A percentile compares a stretch with the other conserved stretches of the same genome.
Conservation (phyloP, 2,329 filamentous ascomycete genomes). For the Fusarium zealandicum region DNA sequence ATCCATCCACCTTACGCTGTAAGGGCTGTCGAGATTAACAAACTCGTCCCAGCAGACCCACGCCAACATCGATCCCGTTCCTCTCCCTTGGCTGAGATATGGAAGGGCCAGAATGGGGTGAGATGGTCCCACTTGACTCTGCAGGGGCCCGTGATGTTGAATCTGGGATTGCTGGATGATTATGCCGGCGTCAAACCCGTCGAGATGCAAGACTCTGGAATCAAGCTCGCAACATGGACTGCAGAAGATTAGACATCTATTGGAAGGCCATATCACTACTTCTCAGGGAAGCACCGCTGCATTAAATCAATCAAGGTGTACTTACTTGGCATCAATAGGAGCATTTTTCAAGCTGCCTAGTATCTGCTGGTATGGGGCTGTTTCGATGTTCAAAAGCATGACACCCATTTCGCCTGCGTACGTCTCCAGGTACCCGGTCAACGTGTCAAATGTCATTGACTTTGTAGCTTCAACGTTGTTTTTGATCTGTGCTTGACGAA, state of each 20-base stretch:
- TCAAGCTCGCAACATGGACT: constrained; percentile 23
- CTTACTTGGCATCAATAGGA: background rate
- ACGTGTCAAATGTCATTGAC: constrained; percentile 24
- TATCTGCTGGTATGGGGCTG: constrained; percentile 12
- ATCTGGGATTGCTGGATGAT: constrained; percentile 28
- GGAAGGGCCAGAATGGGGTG: constrained; percentile 26
- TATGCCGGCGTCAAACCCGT: constrained; percentile 26
- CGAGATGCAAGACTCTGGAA: constrained; percentile 25
- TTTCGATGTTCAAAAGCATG: constrained; percentile 29
- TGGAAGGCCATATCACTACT: no score
- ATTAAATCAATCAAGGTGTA: background rate
- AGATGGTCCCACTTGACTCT: constrained; percentile 14
- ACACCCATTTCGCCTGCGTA: constrained; percentile 28
- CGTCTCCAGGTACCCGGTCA: constrained; percentile 23
- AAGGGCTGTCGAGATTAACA: constrained; percentile 26
- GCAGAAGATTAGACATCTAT: background rate
- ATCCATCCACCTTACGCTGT: constrained; percentile 24
- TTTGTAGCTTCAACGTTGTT: constrained; percentile 26
- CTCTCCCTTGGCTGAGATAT: constrained; percentile 13
- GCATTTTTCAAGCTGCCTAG: constrained; percentile 6
- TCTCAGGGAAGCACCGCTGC: no score
- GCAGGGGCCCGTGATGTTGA: constrained; percentile 19
- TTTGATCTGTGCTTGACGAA: constrained; percentile 22
- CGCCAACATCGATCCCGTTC: constrained; percentile 22
- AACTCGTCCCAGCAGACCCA: constrained; percentile 33